phyloP scores from a whole-genome alignment of 148 eudicot species.

The Fagopyrum homotropicum region DNA sequence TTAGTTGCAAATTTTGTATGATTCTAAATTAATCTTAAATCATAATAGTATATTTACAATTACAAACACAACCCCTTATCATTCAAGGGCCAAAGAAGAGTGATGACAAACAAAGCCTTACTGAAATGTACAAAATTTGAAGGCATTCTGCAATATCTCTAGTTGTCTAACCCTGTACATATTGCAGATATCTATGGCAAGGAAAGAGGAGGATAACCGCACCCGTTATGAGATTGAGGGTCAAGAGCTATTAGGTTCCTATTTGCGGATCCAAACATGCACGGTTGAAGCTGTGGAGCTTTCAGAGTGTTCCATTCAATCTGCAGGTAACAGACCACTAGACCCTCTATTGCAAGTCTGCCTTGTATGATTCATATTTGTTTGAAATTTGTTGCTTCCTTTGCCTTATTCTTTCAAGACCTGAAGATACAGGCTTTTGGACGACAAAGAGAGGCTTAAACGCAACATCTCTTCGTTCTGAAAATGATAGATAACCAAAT shows the following conservation, averaged over 20 bases:
- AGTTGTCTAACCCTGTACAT: constrained; percentile 2
- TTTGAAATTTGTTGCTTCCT: constrained; percentile 69
- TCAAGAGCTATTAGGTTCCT: constrained; percentile 74
- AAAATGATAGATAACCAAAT: too few relatives aligned
- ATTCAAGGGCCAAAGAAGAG: too few relatives aligned
- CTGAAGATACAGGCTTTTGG: constrained; percentile 68
- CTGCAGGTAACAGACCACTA: too few relatives aligned
- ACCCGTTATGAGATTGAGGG: constrained; percentile 64
- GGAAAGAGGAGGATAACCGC: constrained; percentile 39
- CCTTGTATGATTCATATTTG: constrained; percentile 39
- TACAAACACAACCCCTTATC: too few relatives aligned
- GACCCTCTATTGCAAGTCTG: too few relatives aligned
- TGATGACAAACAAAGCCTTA: too few relatives aligned
- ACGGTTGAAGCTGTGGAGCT: constrained; percentile 57
- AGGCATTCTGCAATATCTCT: background rate
- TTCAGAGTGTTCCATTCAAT: constrained; percentile 72
- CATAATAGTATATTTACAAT: background rate
- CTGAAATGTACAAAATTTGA: background rate
- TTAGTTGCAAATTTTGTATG: background rate
- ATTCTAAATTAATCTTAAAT: background rate
- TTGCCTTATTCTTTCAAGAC: constrained; percentile 76
- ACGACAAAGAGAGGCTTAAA: constrained; percentile 56
- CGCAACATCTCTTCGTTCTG: too few relatives aligned
- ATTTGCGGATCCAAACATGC: constrained; percentile 52
- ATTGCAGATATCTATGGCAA: constrained; percentile 66